Evolutionary conservation across 345 rosid genomes (phyloP), one percentile per base, ranked within the genome.

Genomic region (Populus alba): DNA sequence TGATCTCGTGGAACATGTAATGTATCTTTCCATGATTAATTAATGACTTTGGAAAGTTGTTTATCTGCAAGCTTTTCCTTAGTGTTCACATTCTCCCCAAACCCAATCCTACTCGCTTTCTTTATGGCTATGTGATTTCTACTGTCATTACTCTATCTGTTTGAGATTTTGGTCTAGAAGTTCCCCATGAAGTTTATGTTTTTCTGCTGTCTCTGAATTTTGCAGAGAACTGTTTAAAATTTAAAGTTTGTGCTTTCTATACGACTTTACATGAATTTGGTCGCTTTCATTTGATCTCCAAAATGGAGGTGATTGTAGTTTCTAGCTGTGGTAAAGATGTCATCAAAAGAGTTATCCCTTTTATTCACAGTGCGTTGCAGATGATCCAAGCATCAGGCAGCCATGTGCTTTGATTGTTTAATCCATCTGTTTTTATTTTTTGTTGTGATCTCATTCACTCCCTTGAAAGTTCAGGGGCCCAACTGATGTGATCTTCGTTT

Each of bases 301-400:
- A 81, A 59, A 93, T 95, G 99, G 91, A 91, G 87, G 89, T 95
- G 75, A 78, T 86, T 77, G 89, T 93, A 29, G 91, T 92, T 86
- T 90, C 94, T 3, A 94, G 93, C 61, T 84, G 93, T 82, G 97
- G 97, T 33, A 88, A 91, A 85, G 95, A 93, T 81, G 80, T 92
- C 72, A 47, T 92, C 86, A 91, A 88, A 76, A 92, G 87, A 71
- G 15, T 57, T 57, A 4, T n/a, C 15, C 63, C 23, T 53, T 8
- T 1, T 9, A 8, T 23, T 57, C 29, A 23, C 63, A n/a, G 63
- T 10, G 25, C 63, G 27, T 4, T n/a, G 63, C 23, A 22, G 63
- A 9, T n/a, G 29, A n/a, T 57, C 29, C 63, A 57, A n/a, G 29
- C 63, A 57, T 57, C 63, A 9, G 12, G 63, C 29, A n/a, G 29